Base-by-base conservation (phyloP, 2,329 filamentous ascomycete genomes). In the Neopestalotiopsis rosae region DNA sequence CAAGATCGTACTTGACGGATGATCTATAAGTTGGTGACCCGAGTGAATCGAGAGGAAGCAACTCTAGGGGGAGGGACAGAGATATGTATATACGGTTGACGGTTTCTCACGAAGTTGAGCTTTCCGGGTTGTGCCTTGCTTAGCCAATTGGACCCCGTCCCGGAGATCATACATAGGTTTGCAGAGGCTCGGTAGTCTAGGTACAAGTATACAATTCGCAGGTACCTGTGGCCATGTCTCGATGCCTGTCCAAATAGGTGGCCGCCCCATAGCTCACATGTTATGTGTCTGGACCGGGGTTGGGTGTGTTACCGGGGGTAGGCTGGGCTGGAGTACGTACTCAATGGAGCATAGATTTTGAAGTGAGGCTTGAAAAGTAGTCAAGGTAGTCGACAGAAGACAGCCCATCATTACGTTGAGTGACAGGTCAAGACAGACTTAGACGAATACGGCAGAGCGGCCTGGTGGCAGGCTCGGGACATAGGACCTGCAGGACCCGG, bases 31-130 rank as follows among this genome's bases (percentile, higher is more conserved):
- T 30, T 28, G 61, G 40, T 64, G 34, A 38, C 20, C 42, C 61
- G 42, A 64, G 61, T 64, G 61, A 64, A 64, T 62, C 59, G 40
- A n/a, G 40, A 64, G 61, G 61, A 64, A 64, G 61, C 61, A 64
- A 52, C n/a, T 38, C 34, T 64, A n/a, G n/a, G 38, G 61, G 61
- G 61, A 49, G 28, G 61, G 40, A 28, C 28, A 28, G 20, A 32
- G 13, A 45, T 52, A 64, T 64, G 61, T 64, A 64, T 49, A 64
- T 38, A 28, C 12, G 17, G 34, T 30, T 34, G 24, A 28, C 32
- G 34, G n/a, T 28, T n/a, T 17, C 45, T 52, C n/a, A n/a, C 14
- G 13, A 38, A 38, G 40, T 20, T 64, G 61, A 52, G 61, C 17
- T 42, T 28, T 30, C 61, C n/a, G 61, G 34, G 20, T 49, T 28